phyloP scores from a whole-genome alignment of 1,284 basidiomycete genomes.

The Malassezia caprae region DNA sequence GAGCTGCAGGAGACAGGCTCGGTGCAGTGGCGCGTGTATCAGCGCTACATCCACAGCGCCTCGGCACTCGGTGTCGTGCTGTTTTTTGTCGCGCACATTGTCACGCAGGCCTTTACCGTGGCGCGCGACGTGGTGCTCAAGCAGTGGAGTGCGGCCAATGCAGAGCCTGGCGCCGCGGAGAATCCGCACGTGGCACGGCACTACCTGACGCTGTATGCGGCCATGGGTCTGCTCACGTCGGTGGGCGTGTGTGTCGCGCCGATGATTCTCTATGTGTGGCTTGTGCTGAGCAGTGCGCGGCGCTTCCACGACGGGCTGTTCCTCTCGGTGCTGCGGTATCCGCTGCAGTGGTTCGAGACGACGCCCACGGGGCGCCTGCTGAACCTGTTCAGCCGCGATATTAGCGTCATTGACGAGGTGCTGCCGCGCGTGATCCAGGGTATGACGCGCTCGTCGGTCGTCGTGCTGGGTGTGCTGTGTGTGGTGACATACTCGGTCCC shows the following conservation, averaged over 20 bases:
- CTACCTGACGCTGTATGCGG: constrained; percentile 41
- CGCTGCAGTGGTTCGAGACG: constrained; percentile 46
- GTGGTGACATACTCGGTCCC: constrained; percentile 62
- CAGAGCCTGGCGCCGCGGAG: constrained; percentile 18
- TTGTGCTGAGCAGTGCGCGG: constrained; percentile 36
- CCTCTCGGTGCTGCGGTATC: constrained; percentile 30
- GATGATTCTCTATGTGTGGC: constrained; percentile 40
- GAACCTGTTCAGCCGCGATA: constrained; percentile 83
- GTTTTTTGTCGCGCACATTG: constrained; percentile 32
- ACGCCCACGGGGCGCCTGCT: constrained; percentile 56
- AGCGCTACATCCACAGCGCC: constrained; percentile 37
- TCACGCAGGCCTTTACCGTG: constrained; percentile 37
- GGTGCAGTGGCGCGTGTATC: constrained; percentile 41
- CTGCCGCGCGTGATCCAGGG: constrained; percentile 43
- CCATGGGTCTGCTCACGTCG: constrained; percentile 31
- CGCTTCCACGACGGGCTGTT: constrained; percentile 45
- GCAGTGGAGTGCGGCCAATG: constrained; percentile 41
- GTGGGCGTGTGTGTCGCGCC: constrained; percentile 40
- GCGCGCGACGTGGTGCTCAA: constrained; percentile 43
- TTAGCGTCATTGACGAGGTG: constrained; percentile 69
- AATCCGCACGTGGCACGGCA: constrained; percentile 20
- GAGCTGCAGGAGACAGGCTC: constrained; percentile 38
- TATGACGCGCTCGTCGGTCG: constrained; percentile 32
- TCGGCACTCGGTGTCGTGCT: constrained; percentile 28
- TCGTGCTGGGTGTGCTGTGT: constrained; percentile 60